Conservation (phyloP, 768 basidiomycete genomes). For the Boletellus ananas region DNA sequence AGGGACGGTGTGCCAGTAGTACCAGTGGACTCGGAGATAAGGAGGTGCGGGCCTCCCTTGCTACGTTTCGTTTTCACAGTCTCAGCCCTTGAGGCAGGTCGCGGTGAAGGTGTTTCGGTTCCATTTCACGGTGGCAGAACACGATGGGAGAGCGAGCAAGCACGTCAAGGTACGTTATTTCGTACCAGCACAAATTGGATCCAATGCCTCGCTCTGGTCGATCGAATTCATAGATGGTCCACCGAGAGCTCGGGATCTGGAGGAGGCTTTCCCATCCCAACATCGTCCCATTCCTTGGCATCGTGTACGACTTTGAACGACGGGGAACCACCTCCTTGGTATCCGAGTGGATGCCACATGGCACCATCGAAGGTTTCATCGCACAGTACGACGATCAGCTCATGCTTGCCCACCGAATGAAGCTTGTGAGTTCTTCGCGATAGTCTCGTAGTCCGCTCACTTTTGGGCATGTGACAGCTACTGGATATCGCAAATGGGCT, state of each 20-base stretch:
- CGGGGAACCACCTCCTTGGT: conserved; percentile 21
- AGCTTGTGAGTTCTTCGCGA: not conserved
- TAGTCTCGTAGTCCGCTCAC: conserved; percentile 23
- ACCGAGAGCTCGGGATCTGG: conserved; percentile 25
- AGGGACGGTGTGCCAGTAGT: not conserved
- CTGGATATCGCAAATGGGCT: conserved; percentile 10
- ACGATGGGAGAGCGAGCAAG: not conserved
- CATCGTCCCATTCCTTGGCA: conserved; percentile 22
- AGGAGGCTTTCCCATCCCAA: conserved; percentile 19
- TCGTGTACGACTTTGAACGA: conserved; percentile 19
- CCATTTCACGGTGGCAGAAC: conserved; percentile 2
- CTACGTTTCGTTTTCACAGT: not conserved
- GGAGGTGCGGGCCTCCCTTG: not conserved
- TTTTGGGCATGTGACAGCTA: conserved; percentile 10
- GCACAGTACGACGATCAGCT: not conserved
- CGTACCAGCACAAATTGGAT: not conserved
- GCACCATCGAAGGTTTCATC: conserved; percentile 21
- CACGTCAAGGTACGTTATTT: not conserved
- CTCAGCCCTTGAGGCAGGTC: not conserved
- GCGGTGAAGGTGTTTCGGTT: conserved; percentile 14
- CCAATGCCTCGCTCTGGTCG: not conserved
- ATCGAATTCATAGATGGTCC: conserved; percentile 9
- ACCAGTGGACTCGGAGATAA: not conserved
- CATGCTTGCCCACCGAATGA: not conserved
- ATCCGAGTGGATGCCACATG: conserved; percentile 28